A percentile compares a stretch with the other conserved stretches of the same genome.
These are phyloP conservation scores for Monosporozyma unispora DNA, from an alignment of 805 yeast genomes.

Conservation along the genomic window DNA sequence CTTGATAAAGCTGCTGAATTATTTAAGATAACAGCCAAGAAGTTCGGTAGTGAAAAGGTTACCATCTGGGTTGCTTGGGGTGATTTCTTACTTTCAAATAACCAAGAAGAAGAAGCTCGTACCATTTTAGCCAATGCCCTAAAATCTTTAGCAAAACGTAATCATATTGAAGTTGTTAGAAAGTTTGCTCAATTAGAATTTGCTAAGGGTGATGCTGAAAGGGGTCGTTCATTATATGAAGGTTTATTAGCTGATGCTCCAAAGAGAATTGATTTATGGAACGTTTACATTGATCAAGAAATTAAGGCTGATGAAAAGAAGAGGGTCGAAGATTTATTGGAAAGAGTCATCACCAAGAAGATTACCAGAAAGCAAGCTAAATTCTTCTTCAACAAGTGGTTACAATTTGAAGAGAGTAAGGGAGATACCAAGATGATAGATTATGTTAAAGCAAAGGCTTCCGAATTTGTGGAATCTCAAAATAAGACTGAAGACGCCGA, in stretches of 20 bases:
- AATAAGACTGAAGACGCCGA: slow-evolving; percentile 7
- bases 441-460: slow-evolving; percentile 85
- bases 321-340: slow-evolving; percentile 71
- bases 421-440: slow-evolving; percentile 65
- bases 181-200: slow-evolving; percentile 88
- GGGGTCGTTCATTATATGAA: slow-evolving; percentile 90
- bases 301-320: slow-evolving; percentile 58
- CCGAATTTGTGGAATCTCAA: slow-evolving; percentile 48
- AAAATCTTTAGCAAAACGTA: slow-evolving; percentile 58
- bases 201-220: slow-evolving; percentile 80
- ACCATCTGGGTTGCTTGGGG: slow-evolving; percentile 80
- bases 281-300: slow-evolving; percentile 89
- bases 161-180: slow-evolving; percentile 70
- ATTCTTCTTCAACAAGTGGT: slow-evolving; percentile 91
- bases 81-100: slow-evolving; percentile 57
- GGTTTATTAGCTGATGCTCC: slow-evolving; percentile 86
- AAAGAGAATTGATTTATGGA: slow-evolving; percentile 90
- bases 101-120: slow-evolving; percentile 50
- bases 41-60: slow-evolving; percentile 60
- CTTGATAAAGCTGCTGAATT: slow-evolving; percentile 58
- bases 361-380: slow-evolving; percentile 83
- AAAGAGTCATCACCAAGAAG: slow-evolving; percentile 61
- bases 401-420: slow-evolving; percentile 60
- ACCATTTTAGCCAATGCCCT: slow-evolving; percentile 67
- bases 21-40: slow-evolving; percentile 62